A percentile compares a stretch with the other conserved stretches of the same genome.
Evolutionary conservation across 805 yeast species (phyloP).

Genomic region (Cyberlindnera lachancei): DNA sequence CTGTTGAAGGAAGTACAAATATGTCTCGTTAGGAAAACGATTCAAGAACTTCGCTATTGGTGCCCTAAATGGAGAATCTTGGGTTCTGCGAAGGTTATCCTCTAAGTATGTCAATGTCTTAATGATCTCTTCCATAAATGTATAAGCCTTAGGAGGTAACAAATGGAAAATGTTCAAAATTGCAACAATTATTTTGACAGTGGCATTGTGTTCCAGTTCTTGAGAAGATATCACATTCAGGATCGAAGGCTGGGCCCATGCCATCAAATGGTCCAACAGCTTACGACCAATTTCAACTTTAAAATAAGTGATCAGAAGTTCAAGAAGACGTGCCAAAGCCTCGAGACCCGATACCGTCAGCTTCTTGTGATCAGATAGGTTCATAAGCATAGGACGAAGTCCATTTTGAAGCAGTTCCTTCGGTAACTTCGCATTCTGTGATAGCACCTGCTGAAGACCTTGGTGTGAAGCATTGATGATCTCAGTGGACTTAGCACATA

Average conservation of each 20-base stretch:
- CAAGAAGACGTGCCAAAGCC: conserved; percentile 81
- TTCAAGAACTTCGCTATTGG: conserved; percentile 84
- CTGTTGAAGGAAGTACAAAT: conserved; percentile 60
- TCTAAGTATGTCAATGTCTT: conserved; percentile 72
- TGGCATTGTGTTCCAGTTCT: conserved; percentile 72
- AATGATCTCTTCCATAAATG: conserved; percentile 83
- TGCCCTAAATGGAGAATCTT: conserved; percentile 81
- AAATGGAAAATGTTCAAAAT: conserved; percentile 87
- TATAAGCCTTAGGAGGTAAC: conserved; percentile 85
- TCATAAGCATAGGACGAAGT: conserved; percentile 90
- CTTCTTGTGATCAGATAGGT: conserved; percentile 86
- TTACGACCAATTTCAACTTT: conserved; percentile 96
- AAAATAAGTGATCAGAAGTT: conserved; percentile 83
- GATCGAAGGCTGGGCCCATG: conserved; percentile 87
- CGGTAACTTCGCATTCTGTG: conserved; percentile 84
- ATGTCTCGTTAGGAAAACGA: conserved; percentile 70
- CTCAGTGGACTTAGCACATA: conserved; percentile 75
- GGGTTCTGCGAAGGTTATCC: conserved; percentile 74
- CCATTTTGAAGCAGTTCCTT: conserved; percentile 94
- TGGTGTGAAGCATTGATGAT: conserved; percentile 91
- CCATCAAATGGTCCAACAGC: conserved; percentile 84
- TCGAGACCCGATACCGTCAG: conserved; percentile 84
- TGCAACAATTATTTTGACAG: conserved; percentile 82
- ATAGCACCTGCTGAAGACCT: conserved; percentile 75
- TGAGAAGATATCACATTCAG: conserved; percentile 71